Evolutionary conservation across 148 eudicot genomes (phyloP).

Genomic region (Spergularia marina): DNA sequence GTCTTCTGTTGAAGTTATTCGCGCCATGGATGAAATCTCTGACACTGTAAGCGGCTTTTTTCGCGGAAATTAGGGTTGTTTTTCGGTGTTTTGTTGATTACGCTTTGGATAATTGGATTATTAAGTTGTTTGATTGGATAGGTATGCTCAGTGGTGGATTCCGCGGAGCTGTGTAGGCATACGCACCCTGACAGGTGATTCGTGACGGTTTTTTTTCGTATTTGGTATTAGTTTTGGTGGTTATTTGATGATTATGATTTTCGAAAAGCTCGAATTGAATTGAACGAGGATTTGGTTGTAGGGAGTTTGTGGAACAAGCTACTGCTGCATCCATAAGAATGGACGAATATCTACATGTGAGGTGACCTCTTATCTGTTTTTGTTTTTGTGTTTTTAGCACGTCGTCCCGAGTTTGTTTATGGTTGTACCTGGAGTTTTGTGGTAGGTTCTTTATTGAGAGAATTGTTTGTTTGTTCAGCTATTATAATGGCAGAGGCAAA

Average conservation of each 20-base stretch:
- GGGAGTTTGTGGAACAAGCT: slow-evolving; percentile 84
- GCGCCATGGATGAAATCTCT: slow-evolving; percentile 90
- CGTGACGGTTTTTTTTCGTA: neutral
- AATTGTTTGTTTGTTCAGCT: neutral
- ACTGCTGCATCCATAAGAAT: slow-evolving; percentile 71
- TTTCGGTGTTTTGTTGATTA: neutral
- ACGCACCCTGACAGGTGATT: slow-evolving; percentile 94
- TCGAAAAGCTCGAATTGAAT: neutral
- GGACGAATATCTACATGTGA: slow-evolving; percentile 95
- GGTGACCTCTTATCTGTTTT: slow-evolving; percentile 55
- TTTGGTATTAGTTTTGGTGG: neutral
- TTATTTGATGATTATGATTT: neutral
- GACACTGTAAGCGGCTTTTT: slow-evolving; percentile 51
- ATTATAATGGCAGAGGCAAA: too few species aligned
- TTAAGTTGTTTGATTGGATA: slow-evolving; percentile 19
- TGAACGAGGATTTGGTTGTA: slow-evolving; percentile 19
- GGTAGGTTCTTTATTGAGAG: neutral
- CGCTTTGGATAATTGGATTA: too few species aligned
- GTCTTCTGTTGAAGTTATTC: slow-evolving; percentile 58
- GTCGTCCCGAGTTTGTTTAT: neutral
- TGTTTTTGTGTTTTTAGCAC: slow-evolving; percentile 2
- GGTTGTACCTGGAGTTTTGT: neutral
- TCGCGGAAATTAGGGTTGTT: slow-evolving; percentile 9
- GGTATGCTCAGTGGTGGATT: slow-evolving; percentile 90
- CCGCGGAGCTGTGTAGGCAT: slow-evolving; percentile 82